A percentile compares a stretch with the other conserved stretches of the same genome.
Evolutionary conservation across 1,284 basidiomycete genomes (phyloP).

Genomic region (Malassezia obtusa): DNA sequence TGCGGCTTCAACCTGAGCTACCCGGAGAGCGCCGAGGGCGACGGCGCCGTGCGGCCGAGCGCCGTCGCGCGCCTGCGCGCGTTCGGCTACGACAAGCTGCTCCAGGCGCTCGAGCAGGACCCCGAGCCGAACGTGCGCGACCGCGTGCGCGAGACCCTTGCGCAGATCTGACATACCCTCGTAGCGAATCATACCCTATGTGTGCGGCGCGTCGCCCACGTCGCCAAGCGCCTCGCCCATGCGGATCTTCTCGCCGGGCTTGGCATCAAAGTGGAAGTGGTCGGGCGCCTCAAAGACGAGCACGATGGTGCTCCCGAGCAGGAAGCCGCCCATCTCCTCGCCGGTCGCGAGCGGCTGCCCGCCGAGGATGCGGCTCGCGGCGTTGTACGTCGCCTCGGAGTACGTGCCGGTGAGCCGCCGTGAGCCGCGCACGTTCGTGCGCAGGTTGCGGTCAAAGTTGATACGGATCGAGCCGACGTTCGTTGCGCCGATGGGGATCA

Average conservation of each 20-base stretch:
- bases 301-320: slow-evolving; percentile 87
- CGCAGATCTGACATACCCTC: background rate
- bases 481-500: slow-evolving; percentile 95
- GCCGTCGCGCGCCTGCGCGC: background rate
- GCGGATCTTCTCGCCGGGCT: slow-evolving; percentile 73
- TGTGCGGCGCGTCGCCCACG: slow-evolving; percentile 5
- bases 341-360: slow-evolving; percentile 79
- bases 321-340: slow-evolving; percentile 96
- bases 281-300: slow-evolving; percentile 90
- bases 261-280: slow-evolving; percentile 69
- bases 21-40: background rate
- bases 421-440: slow-evolving; percentile 40
- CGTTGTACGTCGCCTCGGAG: slow-evolving; percentile 61
- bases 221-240: slow-evolving; percentile 63
- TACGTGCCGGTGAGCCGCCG: slow-evolving; percentile 62
- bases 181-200: slow-evolving; percentile 14
- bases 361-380: slow-evolving; percentile 55
- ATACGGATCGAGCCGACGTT: slow-evolving; percentile 95
- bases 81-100: slow-evolving; percentile 6
- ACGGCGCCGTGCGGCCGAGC: background rate
- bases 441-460: slow-evolving; percentile 78
- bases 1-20: slow-evolving; percentile 7
- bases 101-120: background rate
- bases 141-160: background rate
- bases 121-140: background rate